Base-by-base conservation (phyloP, 2,329 filamentous ascomycete genomes). In the Westerdykella aurantiaca region DNA sequence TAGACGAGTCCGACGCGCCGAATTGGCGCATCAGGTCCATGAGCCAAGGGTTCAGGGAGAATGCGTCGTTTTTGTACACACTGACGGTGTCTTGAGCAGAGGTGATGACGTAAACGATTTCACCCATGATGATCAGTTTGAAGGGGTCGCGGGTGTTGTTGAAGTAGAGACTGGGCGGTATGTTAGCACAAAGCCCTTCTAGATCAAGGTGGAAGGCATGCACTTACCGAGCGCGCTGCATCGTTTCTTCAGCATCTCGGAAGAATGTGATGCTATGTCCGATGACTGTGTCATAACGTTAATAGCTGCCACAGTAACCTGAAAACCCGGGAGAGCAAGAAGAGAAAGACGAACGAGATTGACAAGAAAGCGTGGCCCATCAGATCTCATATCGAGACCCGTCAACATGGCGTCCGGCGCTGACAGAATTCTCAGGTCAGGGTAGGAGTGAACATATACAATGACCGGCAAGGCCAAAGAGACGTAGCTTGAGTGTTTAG, bases 51-150 rank as follows among this genome's bases (percentile, higher is more conserved):
- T 46, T 35, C 11, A 42, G 14, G 18, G 21, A 13, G 9, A 46
- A 31, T 4, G 33, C 11, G 7, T 37, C 31, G 12, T 31, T 42
- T 31, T 31, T 31, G 35, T 38, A 39, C 2, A 38, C 18, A 22
- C 29, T 17, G 6, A 31, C 10, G 12, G 31, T 29, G 31, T 46
- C 44, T 18, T 33, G 7, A 12, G 44, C 14, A 5, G 44, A 46
- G 5, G 44, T 42, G 22, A 46, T 35, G 11, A 46, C 21, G 40
- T 46, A 46, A 6, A 46, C 29, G 16, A 11, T 38, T 37, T 46
- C 14, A 5, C 40, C 44, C 21, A 21, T 21, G 34, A 46, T 23
- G n/a, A 37, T 25, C 3, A 46, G 40, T 7, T n/a, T 25, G 35
- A 46, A 46, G 9, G 44, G 44, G 18, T 42, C 39, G 29, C 44